phyloP scores from a whole-genome alignment of 495 filamentous ascomycete species.

The Annulohypoxylon nitens region DNA sequence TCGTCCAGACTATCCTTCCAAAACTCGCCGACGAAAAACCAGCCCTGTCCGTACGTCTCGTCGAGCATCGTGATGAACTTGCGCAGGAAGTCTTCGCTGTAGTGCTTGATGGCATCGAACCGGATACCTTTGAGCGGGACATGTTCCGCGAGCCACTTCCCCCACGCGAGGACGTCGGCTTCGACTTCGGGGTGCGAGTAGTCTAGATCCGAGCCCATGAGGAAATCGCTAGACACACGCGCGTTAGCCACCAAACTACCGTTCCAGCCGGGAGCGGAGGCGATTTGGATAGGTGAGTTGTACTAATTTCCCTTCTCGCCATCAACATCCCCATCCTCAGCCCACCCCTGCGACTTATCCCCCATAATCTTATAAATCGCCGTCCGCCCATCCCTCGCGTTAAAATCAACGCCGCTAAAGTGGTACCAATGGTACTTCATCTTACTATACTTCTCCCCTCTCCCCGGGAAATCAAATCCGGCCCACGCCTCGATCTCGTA shows the following conservation, averaged over 20 bases:
- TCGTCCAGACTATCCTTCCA: slow-evolving; percentile 12
- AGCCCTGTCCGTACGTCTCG: neutral
- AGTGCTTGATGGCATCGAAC: slow-evolving; percentile 9
- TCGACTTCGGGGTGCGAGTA: slow-evolving; percentile 7
- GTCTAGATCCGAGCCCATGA: slow-evolving; percentile 5
- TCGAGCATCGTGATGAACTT: slow-evolving; percentile 10
- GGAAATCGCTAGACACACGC: slow-evolving; percentile 2
- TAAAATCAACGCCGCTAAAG: slow-evolving; percentile 8
- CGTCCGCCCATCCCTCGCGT: neutral
- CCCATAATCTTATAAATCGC: slow-evolving; percentile 5
- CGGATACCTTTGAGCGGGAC: neutral
- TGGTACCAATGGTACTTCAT: slow-evolving; percentile 11
- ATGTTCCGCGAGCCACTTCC: neutral
- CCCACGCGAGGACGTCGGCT: neutral
- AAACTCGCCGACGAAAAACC: slow-evolving; percentile 10
- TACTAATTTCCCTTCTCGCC: slow-evolving; percentile 13
- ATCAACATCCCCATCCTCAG: slow-evolving; percentile 1
- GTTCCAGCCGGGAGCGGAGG: too few relatives aligned
- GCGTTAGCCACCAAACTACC: neutral
- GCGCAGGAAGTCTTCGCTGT: slow-evolving; percentile 8
- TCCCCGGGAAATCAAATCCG: neutral
- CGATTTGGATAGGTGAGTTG: neutral
- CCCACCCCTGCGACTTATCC: slow-evolving; percentile 14
- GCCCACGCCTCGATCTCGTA: slow-evolving; percentile 11
- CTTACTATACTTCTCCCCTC: neutral